Percentiles rank a stretch among this genome's conserved stretches.
phyloP scores from a whole-genome alignment of 2,329 filamentous ascomycete species.

The Alternaria brassicae region DNA sequence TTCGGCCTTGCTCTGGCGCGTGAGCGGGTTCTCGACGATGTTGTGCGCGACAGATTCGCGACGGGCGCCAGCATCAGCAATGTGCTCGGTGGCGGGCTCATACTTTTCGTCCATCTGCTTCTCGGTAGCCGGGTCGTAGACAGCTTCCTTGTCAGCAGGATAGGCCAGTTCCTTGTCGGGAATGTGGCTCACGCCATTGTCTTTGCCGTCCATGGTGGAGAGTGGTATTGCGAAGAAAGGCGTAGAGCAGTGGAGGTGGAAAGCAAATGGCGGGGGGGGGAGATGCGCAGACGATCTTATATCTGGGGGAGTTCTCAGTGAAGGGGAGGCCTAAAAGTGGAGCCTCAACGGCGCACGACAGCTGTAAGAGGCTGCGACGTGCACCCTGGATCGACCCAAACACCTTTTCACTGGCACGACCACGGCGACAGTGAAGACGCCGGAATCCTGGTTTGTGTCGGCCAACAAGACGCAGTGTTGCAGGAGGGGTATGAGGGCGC shows the following conservation, averaged over 20 bases:
- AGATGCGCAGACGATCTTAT: constrained; percentile 13
- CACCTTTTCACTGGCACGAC: background rate
- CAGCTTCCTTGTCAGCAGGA: background rate
- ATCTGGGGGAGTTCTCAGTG: constrained; percentile 7
- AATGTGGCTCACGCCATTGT: constrained; percentile 1
- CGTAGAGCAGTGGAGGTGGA: constrained; percentile 1
- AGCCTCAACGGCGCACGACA: constrained; percentile 14
- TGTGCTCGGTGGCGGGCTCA: constrained; percentile 7
- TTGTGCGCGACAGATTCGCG: constrained; percentile 55
- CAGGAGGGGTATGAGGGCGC: constrained; percentile 11
- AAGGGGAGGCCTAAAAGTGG: constrained; percentile 17
- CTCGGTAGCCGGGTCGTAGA: constrained; percentile 4
- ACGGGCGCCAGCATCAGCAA: constrained; percentile 30
- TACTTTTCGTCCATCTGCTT: constrained; percentile 4
- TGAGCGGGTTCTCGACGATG: constrained; percentile 48
- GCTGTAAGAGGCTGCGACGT: constrained; percentile 5
- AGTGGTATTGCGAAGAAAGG: background rate
- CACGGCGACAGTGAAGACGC: constrained; percentile 3
- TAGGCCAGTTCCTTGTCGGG: constrained; percentile 10
- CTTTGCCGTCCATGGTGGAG: constrained; percentile 13
- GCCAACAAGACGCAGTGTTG: constrained; percentile 7
- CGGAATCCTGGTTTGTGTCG: constrained; percentile 3
- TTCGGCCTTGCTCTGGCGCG: constrained; percentile 58
- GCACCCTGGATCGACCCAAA: background rate
- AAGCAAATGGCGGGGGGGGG: constrained; percentile 3